Base-by-base conservation (phyloP, 2,329 filamentous ascomycete species). In the Ascochyta clinopodiicola region DNA sequence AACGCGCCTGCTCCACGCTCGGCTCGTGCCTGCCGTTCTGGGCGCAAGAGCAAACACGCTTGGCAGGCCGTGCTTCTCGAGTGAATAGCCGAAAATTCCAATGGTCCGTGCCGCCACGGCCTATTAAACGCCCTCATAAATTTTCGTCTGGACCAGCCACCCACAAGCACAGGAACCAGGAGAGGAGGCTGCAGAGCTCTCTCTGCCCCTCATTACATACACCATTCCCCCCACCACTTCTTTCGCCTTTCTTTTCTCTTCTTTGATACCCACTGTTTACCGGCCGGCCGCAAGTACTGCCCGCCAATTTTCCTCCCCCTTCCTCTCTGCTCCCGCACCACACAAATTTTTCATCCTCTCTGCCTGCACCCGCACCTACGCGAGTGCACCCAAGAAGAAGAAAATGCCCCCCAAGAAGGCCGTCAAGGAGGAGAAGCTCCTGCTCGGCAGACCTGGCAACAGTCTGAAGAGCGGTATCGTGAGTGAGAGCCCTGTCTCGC, bases 401-500 rank as follows among this genome's bases (percentile, higher is more conserved):
- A 92, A 86, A 77, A 99, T 99, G 95, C 84, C 92, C 80, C 95
- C 95, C 78, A 99, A 99, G 86, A 98, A 98, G 82, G 82, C 81
- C 49, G 88, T 87, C 71, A 87, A 91, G 72, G 90, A 97, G 85
- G 91, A 98, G 85, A 98, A 98, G 88, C 85, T 98, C 79, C 88
- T 95, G 69, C 85, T 99, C 79, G 95, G 95, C 79, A 86, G 95
- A 77, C 95, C 95, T 66, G 95, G 95, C 75, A 99, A 99, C 86
- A 98, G 87, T 82, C 80, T 99, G 80, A 99, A 98, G 87, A 97
- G 92, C 83, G 96, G 95, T 82, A 99, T 99, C 81, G 86, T 88
- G 85, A 87, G 95, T 96, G 84, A 80, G 86, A 78, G 76, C 70
- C 77, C 75, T 67, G 59, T 64, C 50, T 53, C 29, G 62, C 65